Evolutionary conservation across 805 yeast genomes (phyloP).

Genomic region (Monosporozyma servazzii): DNA sequence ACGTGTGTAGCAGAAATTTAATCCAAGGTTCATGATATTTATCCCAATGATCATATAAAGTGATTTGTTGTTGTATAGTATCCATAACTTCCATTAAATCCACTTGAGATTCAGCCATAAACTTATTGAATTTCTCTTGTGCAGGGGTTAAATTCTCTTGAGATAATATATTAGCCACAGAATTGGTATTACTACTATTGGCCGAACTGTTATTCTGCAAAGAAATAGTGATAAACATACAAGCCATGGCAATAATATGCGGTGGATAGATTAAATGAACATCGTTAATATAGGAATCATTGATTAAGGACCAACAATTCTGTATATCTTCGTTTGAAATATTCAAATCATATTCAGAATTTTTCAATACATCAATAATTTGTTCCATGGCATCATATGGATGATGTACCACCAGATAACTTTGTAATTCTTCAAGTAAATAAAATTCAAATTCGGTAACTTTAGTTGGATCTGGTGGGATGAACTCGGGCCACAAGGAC

Average conservation of each 20-base stretch:
- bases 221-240: slow-evolving; percentile 65
- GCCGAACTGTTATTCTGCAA: slow-evolving; percentile 11
- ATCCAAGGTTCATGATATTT: slow-evolving; percentile 62
- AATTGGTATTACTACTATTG: neutral
- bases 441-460: slow-evolving; percentile 95
- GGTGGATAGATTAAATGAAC: slow-evolving; percentile 79
- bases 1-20: slow-evolving; percentile 30
- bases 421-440: slow-evolving; percentile 75
- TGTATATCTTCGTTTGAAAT: slow-evolving; percentile 64
- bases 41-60: slow-evolving; percentile 80
- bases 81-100: slow-evolving; percentile 71
- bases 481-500: slow-evolving; percentile 87
- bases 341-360: slow-evolving; percentile 17
- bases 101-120: slow-evolving; percentile 67
- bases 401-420: slow-evolving; percentile 63
- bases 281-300: slow-evolving; percentile 85
- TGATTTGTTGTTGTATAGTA: slow-evolving; percentile 74
- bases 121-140: slow-evolving; percentile 28
- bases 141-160: slow-evolving; percentile 10
- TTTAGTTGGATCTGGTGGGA: slow-evolving; percentile 84
- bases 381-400: slow-evolving; percentile 59
- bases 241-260: slow-evolving; percentile 72
- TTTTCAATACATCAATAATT: slow-evolving; percentile 37
- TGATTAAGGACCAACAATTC: slow-evolving; percentile 80
- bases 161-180: neutral